phyloP scores from a whole-genome alignment of 495 filamentous ascomycete species.

The Xylaria bambusicola region DNA sequence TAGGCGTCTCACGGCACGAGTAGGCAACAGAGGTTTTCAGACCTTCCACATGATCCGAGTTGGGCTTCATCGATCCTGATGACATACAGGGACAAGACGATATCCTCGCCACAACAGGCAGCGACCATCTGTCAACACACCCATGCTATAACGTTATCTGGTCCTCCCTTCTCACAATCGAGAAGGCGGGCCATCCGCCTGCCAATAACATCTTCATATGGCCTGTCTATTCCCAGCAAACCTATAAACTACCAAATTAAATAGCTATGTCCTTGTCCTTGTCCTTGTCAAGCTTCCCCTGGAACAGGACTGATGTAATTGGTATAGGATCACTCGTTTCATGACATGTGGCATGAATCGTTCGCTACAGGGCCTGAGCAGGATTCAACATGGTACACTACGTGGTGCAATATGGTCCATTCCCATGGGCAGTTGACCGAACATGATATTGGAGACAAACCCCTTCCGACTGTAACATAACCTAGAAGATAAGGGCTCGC shows the following conservation, averaged over 20 bases:
- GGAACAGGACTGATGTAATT: background rate
- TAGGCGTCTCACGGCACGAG: background rate
- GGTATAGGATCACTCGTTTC: background rate
- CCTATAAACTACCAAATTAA: background rate
- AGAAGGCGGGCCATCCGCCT: conserved; percentile 11
- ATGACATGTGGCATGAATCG: background rate
- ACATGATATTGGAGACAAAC: background rate
- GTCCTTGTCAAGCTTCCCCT: background rate
- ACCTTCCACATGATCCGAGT: conserved; percentile 3
- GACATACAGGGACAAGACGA: background rate
- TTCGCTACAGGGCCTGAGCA: background rate
- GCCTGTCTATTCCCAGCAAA: background rate
- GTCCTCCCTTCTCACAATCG: background rate
- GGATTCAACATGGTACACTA: background rate
- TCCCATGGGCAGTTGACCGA: background rate
- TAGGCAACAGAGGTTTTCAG: background rate
- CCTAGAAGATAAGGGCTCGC: background rate
- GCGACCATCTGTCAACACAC: background rate
- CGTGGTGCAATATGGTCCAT: background rate
- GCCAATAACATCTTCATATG: background rate
- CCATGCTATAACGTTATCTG: background rate
- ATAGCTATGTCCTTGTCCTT: background rate
- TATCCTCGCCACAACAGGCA: conserved; percentile 5
- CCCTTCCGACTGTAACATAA: background rate
- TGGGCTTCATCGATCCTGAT: background rate